These are phyloP conservation scores for Trypanosoma caninum DNA, from an alignment of 208 protist genomes.

Conservation along the genomic window DNA sequence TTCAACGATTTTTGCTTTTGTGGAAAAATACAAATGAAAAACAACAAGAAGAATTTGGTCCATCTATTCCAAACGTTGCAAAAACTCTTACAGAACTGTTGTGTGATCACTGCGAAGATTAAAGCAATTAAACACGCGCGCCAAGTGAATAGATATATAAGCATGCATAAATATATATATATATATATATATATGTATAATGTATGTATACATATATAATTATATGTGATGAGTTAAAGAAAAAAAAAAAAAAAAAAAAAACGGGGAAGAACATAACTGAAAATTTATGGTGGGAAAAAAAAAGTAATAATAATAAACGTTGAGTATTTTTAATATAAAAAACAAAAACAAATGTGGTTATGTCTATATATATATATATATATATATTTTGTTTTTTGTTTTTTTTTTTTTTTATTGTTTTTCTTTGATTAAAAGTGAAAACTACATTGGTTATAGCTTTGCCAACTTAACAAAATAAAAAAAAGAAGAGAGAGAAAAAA, in stretches of 20 bases:
- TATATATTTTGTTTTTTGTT: background rate
- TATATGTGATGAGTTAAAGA: background rate
- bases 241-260: background rate
- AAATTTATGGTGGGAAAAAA: background rate
- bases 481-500: background rate
- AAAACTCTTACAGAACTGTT: constrained; percentile 3
- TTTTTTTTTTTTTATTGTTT: constrained; percentile 1
- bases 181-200: too few species aligned
- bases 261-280: background rate
- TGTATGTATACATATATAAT: too few species aligned
- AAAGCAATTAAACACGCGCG: background rate
- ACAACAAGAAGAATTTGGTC: constrained; percentile 27
- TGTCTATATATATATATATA: background rate
- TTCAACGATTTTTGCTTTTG: constrained; percentile 36
- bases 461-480: background rate
- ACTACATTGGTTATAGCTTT: background rate
- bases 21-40: constrained; percentile 34
- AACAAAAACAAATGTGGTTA: background rate
- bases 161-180: too few species aligned
- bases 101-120: background rate
- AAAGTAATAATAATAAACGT: background rate
- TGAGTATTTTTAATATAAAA: background rate
- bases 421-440: background rate
- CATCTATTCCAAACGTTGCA: background rate
- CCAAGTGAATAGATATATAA: background rate